phyloP scores from a whole-genome alignment of 2,329 filamentous ascomycete species.

The Aspergillus sp. region DNA sequence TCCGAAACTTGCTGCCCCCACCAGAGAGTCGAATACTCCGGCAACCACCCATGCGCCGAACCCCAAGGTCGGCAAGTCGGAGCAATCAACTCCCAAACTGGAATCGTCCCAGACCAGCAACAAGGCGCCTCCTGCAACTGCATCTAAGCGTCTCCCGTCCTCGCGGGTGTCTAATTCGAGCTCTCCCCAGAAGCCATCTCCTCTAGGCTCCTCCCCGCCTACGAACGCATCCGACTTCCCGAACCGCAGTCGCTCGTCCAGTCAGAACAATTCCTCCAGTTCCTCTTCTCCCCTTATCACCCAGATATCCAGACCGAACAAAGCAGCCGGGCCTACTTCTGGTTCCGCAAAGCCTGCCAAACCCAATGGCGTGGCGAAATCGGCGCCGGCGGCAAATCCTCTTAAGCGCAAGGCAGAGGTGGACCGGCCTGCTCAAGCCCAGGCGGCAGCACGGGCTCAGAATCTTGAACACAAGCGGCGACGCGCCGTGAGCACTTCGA shows the following conservation, averaged over 20 bases:
- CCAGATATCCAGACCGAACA: slow-evolving; percentile 28
- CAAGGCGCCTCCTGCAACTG: slow-evolving; percentile 20
- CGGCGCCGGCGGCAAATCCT: slow-evolving; percentile 23
- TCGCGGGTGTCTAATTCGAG: slow-evolving; percentile 36
- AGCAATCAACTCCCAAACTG: slow-evolving; percentile 16
- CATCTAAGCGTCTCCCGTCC: slow-evolving; percentile 31
- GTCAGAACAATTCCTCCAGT: slow-evolving; percentile 40
- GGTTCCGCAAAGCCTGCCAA: slow-evolving; percentile 16
- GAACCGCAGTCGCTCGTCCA: slow-evolving; percentile 38
- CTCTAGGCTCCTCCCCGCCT: slow-evolving; percentile 57
- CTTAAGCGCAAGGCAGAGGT: slow-evolving; percentile 39
- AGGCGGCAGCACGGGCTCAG: slow-evolving; percentile 20
- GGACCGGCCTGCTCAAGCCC: slow-evolving; percentile 19
- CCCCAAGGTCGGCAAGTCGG: slow-evolving; percentile 20
- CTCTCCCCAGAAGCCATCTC: slow-evolving; percentile 58
- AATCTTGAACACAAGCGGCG: slow-evolving; percentile 41
- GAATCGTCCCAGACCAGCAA: slow-evolving; percentile 17
- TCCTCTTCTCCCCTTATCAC: slow-evolving; percentile 43
- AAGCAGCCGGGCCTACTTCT: slow-evolving; percentile 14
- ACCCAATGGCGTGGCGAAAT: slow-evolving; percentile 24
- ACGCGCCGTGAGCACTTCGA: slow-evolving; percentile 31
- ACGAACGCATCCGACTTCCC: slow-evolving; percentile 57
- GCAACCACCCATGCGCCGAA: slow-evolving; percentile 17
- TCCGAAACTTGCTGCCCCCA: slow-evolving; percentile 13
- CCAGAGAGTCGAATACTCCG: slow-evolving; percentile 12